Conservation (phyloP, 2,329 filamentous ascomycete species). For the Penicillium sp. region DNA sequence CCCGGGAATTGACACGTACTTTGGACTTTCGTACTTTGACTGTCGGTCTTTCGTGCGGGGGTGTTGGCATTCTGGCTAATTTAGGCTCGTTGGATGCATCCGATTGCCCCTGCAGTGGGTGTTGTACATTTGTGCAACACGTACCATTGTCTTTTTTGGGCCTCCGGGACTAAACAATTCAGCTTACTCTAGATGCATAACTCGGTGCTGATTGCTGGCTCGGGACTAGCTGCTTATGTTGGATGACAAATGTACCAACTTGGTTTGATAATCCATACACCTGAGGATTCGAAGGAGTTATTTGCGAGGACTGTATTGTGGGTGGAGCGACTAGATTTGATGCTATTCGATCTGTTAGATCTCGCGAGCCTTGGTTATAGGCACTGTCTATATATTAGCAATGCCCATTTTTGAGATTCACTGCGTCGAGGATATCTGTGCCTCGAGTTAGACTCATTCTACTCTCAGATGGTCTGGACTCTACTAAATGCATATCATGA, state of each 20-base stretch:
- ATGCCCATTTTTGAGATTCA: background rate
- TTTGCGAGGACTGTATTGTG: background rate
- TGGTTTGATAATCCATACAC: background rate
- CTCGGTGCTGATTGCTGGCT: background rate
- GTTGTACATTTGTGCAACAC: slow-evolving; percentile 2
- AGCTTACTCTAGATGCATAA: background rate
- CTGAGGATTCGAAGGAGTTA: background rate
- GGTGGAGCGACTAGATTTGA: background rate
- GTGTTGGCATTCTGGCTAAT: slow-evolving; percentile 4
- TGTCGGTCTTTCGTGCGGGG: slow-evolving; percentile 4
- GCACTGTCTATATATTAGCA: background rate
- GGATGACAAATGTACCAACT: background rate
- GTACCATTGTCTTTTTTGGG: background rate
- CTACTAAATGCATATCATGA: background rate
- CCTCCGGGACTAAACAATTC: background rate
- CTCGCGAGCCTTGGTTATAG: background rate
- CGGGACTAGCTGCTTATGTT: background rate
- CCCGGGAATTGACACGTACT: slow-evolving; percentile 16
- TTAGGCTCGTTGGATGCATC: slow-evolving; percentile 6
- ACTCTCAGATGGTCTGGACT: background rate
- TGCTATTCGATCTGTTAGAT: background rate
- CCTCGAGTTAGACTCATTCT: too few species aligned
- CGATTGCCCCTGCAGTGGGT: background rate
- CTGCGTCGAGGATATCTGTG: background rate
- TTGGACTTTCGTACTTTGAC: slow-evolving; percentile 17